Evolutionary conservation across 2,329 filamentous ascomycete genomes (phyloP), one percentile per base, ranked within the genome.

Genomic region (Colletotrichum abscissum): DNA sequence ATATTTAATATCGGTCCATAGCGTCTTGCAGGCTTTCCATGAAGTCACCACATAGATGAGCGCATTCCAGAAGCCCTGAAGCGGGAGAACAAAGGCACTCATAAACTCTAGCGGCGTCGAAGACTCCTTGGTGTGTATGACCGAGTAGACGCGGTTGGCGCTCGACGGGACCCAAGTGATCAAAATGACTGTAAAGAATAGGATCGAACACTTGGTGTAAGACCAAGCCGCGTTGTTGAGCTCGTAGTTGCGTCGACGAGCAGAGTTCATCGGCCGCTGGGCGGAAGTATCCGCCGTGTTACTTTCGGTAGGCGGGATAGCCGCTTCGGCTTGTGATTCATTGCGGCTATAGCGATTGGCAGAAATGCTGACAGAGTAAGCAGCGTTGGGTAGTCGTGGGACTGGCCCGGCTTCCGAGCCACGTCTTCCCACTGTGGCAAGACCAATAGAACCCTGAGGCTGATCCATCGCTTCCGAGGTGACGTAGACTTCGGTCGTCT

Each of bases 51-150:
- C 83, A 81, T 97, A 97, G 76, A 97, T 94, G 71, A 93, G 81
- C 22, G 92, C 90, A 80, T 97, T 97, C 94, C 94, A 97, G 78
- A 95, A 93, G 0, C 94, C 94, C 79, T 97, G 94, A 0, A 95
- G 87, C 0, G 94, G 94, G 9, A 97, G 87, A 1, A 97, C 94
- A 54, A 94, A 88, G 0, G 93, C 91, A 26, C 92, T 92, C 75
- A 92, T 89, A 75, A 93, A 91, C 77, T 94, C 91, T 28, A 97
- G 88, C 0, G 87, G 84, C 33, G 91, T 87, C 8, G 86, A 88
- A 0, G 88, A 82, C 4, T 86, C 72, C 30, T 88, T 82, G 0
- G 87, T 84, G 77, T 92, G 85, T 9, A 91, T 86, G 19, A 95
- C 85, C 4, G 90, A 90, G 81, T 93, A 95, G 19, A 95, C 88